Evolutionary conservation across 2,329 filamentous ascomycete species (phyloP).

Genomic region (Talaromyces sp.): DNA sequence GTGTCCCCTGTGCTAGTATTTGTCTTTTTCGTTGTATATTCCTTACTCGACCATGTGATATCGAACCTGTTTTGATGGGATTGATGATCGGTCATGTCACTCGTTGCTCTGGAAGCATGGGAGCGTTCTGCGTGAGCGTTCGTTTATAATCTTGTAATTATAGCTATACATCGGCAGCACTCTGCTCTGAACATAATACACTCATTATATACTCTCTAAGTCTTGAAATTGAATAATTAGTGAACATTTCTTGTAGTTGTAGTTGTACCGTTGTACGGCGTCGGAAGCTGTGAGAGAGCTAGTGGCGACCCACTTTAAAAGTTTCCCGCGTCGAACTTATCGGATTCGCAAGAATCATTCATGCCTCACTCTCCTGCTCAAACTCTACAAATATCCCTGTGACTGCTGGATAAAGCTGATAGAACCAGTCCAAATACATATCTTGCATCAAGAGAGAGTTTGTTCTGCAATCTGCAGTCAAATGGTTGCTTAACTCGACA

Average conservation of each 20-base stretch:
- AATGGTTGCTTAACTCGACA: not conserved
- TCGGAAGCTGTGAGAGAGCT: not conserved
- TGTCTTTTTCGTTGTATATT: slow-evolving; percentile 11
- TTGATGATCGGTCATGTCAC: slow-evolving; percentile 7
- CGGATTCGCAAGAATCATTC: not conserved
- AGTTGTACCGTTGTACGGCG: not conserved
- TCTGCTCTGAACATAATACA: slow-evolving; percentile 11
- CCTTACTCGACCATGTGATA: not conserved
- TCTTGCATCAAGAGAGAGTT: not conserved
- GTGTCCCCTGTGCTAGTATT: not conserved
- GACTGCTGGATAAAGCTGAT: not conserved
- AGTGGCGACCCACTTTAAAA: slow-evolving; percentile 1
- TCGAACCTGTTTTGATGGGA: not conserved
- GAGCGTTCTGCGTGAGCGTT: not conserved
- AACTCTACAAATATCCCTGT: not conserved
- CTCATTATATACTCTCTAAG: not conserved
- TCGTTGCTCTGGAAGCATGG: slow-evolving; percentile 13
- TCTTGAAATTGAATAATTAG: not conserved
- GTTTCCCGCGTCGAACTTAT: not conserved
- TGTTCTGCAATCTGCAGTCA: not conserved
- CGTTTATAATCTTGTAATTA: slow-evolving; percentile 13
- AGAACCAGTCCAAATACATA: not conserved
- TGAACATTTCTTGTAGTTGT: not conserved
- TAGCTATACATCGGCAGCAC: slow-evolving; percentile 6
- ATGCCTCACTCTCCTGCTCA: not conserved